Conservation (phyloP, 2,329 filamentous ascomycete species). For the Epichloe sp. region DNA sequence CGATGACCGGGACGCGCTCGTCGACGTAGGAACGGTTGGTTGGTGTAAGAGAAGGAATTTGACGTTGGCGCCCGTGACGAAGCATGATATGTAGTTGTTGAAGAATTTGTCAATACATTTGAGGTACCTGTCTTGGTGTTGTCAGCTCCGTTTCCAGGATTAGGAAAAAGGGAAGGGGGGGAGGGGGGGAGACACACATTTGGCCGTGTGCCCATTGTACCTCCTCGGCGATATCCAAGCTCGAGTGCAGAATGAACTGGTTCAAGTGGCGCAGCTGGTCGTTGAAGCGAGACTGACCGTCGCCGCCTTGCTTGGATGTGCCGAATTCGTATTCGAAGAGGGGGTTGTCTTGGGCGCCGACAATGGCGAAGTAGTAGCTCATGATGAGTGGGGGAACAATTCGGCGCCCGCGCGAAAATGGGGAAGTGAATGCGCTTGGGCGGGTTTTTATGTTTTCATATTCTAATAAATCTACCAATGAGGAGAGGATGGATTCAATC, state of each 20-base stretch:
- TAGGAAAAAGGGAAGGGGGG: not conserved
- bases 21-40: slow-evolving; percentile 37
- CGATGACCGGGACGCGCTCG: slow-evolving; percentile 39
- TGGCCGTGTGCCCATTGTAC: slow-evolving; percentile 82
- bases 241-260: slow-evolving; percentile 92
- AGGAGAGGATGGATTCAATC: not conserved
- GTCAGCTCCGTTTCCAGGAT: not conserved
- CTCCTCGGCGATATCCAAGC: slow-evolving; percentile 90
- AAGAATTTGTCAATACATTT: slow-evolving; percentile 96
- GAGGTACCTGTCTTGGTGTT: slow-evolving; percentile 54
- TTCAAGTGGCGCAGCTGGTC: slow-evolving; percentile 88
- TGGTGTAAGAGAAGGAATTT: slow-evolving; percentile 93
- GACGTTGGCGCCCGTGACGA: slow-evolving; percentile 82
- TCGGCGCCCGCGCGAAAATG: slow-evolving; percentile 1
- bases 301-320: slow-evolving; percentile 88
- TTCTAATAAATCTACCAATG: not conserved
- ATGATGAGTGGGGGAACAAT: slow-evolving; percentile 34
- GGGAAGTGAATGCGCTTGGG: not conserved
- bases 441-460: not conserved
- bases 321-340: slow-evolving; percentile 96
- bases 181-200: slow-evolving; percentile 42
- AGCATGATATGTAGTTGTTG: slow-evolving; percentile 88
- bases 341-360: slow-evolving; percentile 89
- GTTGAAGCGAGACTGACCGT: slow-evolving; percentile 78
- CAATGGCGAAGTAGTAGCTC: slow-evolving; percentile 98